phyloP scores from a whole-genome alignment of 257 asterid genomes.

The Solanum chilense region DNA sequence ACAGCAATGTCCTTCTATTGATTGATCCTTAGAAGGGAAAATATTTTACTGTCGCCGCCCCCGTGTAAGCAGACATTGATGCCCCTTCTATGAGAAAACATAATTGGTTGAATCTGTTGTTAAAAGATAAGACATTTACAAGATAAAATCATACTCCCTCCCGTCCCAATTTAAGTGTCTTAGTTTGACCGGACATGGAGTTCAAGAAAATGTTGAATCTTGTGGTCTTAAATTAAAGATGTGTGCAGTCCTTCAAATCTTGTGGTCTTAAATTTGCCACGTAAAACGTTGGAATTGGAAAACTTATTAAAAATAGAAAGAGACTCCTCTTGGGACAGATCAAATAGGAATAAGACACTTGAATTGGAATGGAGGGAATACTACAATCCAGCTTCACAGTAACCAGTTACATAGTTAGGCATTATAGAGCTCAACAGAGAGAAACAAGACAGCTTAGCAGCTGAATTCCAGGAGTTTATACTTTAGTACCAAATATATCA shows the following conservation, averaged over 20 bases:
- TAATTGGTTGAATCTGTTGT: not conserved
- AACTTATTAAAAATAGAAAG: not conserved
- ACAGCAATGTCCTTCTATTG: not conserved
- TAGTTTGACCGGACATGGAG: not conserved
- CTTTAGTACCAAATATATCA: not conserved
- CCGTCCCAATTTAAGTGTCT: not conserved
- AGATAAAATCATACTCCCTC: not conserved
- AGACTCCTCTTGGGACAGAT: not conserved
- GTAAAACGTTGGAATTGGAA: not conserved
- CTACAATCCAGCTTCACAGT: not conserved
- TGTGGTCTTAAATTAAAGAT: not conserved
- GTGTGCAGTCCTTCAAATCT: not conserved
- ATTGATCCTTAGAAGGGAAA: not conserved
- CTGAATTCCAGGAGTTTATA: not conserved
- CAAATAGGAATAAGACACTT: too few relatives aligned
- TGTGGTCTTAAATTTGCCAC: not conserved
- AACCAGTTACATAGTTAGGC: not conserved
- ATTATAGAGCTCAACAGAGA: not conserved
- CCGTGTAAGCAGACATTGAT: not conserved
- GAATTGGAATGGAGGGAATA: too few relatives aligned
- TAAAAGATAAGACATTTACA: not conserved
- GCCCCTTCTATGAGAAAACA: not conserved
- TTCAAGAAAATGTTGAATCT: not conserved
- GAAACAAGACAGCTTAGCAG: not conserved
- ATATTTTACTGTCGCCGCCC: not conserved